Evolutionary conservation across 257 asterid genomes (phyloP).

Genomic region (Nicotiana obtusifolia): DNA sequence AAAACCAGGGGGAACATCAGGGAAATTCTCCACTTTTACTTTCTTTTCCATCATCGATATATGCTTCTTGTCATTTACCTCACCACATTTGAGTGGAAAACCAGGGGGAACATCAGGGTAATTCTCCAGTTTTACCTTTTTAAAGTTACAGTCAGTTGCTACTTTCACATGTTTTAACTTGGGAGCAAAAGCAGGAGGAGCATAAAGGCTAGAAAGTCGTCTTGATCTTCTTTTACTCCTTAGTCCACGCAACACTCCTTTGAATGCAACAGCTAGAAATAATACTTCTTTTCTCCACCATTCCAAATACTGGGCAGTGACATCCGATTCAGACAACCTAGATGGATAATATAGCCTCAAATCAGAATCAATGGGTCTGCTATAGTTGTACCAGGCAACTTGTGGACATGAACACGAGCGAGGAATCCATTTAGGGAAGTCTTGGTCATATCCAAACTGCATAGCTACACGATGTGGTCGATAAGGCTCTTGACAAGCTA

Average conservation of each 20-base stretch:
- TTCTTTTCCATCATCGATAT: no score
- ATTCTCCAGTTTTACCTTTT: not conserved
- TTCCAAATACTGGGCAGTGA: conserved; percentile 16
- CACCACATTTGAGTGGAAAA: not conserved
- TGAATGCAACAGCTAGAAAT: conserved; percentile 9
- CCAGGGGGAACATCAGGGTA: conserved; percentile 19
- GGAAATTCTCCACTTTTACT: not conserved
- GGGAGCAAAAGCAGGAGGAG: not conserved
- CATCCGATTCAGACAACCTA: conserved; percentile 25
- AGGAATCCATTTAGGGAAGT: conserved; percentile 20
- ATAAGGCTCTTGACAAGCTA: conserved; percentile 30
- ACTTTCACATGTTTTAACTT: not conserved
- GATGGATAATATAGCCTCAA: conserved; percentile 17
- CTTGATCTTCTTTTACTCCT: conserved; percentile 17
- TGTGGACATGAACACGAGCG: not conserved
- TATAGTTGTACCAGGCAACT: conserved; percentile 13
- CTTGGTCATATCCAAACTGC: conserved; percentile 42
- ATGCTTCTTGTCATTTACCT: not conserved
- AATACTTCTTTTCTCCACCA: conserved; percentile 33
- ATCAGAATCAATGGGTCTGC: conserved; percentile 1
- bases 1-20: conserved; percentile 20
- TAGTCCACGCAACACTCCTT: conserved; percentile 5
- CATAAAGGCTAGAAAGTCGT: not conserved
- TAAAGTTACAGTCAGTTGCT: not conserved
- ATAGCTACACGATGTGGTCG: conserved; percentile 35